Evolutionary conservation across 1,284 basidiomycete genomes (phyloP), one percentile per base, ranked within the genome.

Genomic region (Ustanciosporium gigantosporum): DNA sequence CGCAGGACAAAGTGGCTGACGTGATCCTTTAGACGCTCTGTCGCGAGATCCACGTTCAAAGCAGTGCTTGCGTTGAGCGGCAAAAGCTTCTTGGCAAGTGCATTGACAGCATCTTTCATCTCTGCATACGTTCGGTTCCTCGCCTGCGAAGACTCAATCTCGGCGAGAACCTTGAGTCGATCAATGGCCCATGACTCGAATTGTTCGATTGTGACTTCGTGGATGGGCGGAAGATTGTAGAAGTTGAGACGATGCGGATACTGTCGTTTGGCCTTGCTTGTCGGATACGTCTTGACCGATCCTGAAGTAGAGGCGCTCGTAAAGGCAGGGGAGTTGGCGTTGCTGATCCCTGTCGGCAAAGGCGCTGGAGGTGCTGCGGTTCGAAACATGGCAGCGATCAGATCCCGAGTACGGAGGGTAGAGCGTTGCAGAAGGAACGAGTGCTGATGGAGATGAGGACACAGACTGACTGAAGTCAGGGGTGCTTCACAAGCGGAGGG

Each of bases 1-100:
- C 95, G 82, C 52, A 98, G 82, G 3, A 98, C 91, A 80, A 92
- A 98, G 81, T 99, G 95, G 16, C 91, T 87, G 24, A 96, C 83
- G 74, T 93, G 89, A 78, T 99, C 95, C 66, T 84, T 87, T 75
- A 83, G 83, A 56, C 95, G 82, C 77, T 98, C 86, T n/a, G 48
- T 39, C 19, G 77, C 69, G 8, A 79, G 79, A 29, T 90, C 85
- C 34, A 48, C 39, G 31, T 66, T 65, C 59, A 47, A 84, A 80
- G 22, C 80, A 9, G 84, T 83, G 55, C 85, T 87, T 39, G 82
- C 82, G 44, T 83, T 82, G 39, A 98, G 81, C 41, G 86, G 86
- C 20, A 93, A 81, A 76, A 89, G 86, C 70, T 89, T 88, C 49
- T 80, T 80, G 75, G 83, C 85, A 61, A 89, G 86, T 1, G 73